These are phyloP conservation scores for Scutellaria galericulata DNA, from an alignment of 257 asterid genomes.

Conservation along the genomic window DNA sequence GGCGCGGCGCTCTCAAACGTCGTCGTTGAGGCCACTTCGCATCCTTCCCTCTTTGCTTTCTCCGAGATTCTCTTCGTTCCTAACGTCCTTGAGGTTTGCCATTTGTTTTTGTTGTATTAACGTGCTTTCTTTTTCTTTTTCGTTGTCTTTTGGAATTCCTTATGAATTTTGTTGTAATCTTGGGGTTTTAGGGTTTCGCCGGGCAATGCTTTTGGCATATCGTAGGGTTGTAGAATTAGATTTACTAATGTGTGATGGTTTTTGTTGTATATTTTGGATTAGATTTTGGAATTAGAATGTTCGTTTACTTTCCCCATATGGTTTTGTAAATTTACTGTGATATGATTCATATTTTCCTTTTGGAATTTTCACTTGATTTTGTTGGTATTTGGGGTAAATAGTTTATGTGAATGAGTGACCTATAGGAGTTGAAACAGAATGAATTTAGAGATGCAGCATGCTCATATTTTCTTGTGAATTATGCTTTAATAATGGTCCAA, in stretches of 20 bases:
- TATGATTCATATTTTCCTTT: background rate
- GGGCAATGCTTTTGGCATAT: slow-evolving; percentile 3
- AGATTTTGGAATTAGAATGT: background rate
- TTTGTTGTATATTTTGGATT: slow-evolving; percentile 13
- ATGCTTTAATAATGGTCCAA: background rate
- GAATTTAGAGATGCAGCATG: background rate
- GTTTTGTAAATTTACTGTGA: background rate
- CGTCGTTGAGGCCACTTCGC: slow-evolving; percentile 88
- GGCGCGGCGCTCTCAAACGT: slow-evolving; percentile 64
- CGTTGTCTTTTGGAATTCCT: too few species aligned
- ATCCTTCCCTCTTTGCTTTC: slow-evolving; percentile 93
- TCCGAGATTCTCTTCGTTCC: slow-evolving; percentile 87
- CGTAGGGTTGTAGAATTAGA: slow-evolving; percentile 1
- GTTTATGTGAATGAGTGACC: background rate
- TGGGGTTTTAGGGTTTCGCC: slow-evolving; percentile 30
- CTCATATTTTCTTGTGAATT: slow-evolving; percentile 12
- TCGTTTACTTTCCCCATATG: background rate
- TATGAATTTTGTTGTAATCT: background rate
- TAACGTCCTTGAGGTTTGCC: slow-evolving; percentile 62
- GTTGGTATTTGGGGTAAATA: background rate
- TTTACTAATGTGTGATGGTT: background rate
- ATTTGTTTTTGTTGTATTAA: background rate
- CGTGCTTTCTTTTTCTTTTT: background rate
- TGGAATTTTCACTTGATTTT: background rate
- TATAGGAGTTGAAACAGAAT: background rate